Percentiles rank a stretch among this genome's conserved stretches.
phyloP scores from a whole-genome alignment of 352 stramenopile genomes.

The Globisporangium spiculum region DNA sequence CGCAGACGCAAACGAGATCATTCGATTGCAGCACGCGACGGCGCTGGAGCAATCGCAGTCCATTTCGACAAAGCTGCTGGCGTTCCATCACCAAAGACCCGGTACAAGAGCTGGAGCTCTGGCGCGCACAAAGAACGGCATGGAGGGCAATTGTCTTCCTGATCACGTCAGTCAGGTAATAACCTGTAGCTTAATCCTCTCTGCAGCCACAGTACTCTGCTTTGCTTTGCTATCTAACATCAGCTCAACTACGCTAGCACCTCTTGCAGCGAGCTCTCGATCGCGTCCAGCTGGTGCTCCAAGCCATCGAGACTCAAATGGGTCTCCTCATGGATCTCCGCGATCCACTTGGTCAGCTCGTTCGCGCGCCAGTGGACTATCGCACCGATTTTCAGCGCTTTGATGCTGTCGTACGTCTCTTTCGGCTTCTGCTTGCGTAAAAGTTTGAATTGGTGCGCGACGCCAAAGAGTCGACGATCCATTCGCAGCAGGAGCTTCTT shows the following conservation, averaged over 20 bases:
- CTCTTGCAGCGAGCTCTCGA: not conserved
- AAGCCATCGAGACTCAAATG: slow-evolving; percentile 3
- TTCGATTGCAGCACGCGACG: not conserved
- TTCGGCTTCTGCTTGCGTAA: slow-evolving; percentile 29
- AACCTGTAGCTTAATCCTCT: not conserved
- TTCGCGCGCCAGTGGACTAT: slow-evolving; percentile 5
- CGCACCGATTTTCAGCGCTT: slow-evolving; percentile 15
- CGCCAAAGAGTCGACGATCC: slow-evolving; percentile 16
- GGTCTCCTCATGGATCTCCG: slow-evolving; percentile 6
- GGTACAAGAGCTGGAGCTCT: slow-evolving; percentile 17
- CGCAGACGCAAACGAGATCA: slow-evolving; percentile 8
- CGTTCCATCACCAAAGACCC: slow-evolving; percentile 19
- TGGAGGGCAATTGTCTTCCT: not conserved
- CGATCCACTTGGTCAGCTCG: slow-evolving; percentile 1
- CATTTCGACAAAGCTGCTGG: slow-evolving; percentile 20
- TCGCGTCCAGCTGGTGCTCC: slow-evolving; percentile 7
- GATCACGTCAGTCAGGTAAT: not conserved
- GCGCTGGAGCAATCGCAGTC: slow-evolving; percentile 4
- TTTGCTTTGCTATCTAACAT: not conserved
- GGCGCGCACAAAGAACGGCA: not conserved
- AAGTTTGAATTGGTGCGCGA: slow-evolving; percentile 30
- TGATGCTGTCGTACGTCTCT: slow-evolving; percentile 17
- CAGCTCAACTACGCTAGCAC: not conserved
- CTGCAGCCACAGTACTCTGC: not conserved
- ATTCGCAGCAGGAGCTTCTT: not conserved